phyloP scores from a whole-genome alignment of 116 monocot species.

The Zostera marina region DNA sequence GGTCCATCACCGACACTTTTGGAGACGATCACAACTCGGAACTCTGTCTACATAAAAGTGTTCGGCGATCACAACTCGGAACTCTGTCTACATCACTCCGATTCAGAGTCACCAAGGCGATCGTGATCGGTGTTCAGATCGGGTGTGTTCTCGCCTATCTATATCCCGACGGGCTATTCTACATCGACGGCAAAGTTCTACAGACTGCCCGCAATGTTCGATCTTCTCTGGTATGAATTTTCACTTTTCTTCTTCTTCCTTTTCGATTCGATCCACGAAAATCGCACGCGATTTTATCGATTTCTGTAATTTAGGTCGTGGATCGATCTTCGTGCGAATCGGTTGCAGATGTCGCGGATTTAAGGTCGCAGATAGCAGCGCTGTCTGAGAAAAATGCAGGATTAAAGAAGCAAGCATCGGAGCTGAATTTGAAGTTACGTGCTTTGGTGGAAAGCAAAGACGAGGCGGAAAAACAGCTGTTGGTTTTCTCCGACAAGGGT shows the following conservation, averaged over 20 bases:
- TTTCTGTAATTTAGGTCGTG: too few relatives aligned
- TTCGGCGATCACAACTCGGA: too few relatives aligned
- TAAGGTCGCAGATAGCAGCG: constrained; percentile 46
- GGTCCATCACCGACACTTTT: too few relatives aligned
- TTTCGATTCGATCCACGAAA: too few relatives aligned
- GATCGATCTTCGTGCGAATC: constrained; percentile 2
- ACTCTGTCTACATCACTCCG: too few relatives aligned
- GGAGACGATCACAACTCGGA: too few relatives aligned
- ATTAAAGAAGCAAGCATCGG: constrained; percentile 56
- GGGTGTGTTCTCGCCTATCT: constrained; percentile 25
- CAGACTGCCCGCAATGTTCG: not conserved
- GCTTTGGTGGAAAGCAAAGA: constrained; percentile 49
- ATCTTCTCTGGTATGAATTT: constrained; percentile 6
- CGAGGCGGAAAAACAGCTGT: constrained; percentile 40
- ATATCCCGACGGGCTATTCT: constrained; percentile 24
- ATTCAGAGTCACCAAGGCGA: constrained; percentile 21
- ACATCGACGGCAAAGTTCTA: not conserved
- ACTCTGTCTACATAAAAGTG: too few relatives aligned
- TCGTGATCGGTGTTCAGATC: constrained; percentile 19
- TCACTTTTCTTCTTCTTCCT: too few relatives aligned
- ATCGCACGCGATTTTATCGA: too few relatives aligned
- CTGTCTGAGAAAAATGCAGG: constrained; percentile 47
- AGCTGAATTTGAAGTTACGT: constrained; percentile 33
- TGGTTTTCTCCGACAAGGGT: constrained; percentile 17
- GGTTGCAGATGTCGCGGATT: constrained; percentile 23